phyloP scores from a whole-genome alignment of 768 basidiomycete genomes.

The Tephrocybe sp. region DNA sequence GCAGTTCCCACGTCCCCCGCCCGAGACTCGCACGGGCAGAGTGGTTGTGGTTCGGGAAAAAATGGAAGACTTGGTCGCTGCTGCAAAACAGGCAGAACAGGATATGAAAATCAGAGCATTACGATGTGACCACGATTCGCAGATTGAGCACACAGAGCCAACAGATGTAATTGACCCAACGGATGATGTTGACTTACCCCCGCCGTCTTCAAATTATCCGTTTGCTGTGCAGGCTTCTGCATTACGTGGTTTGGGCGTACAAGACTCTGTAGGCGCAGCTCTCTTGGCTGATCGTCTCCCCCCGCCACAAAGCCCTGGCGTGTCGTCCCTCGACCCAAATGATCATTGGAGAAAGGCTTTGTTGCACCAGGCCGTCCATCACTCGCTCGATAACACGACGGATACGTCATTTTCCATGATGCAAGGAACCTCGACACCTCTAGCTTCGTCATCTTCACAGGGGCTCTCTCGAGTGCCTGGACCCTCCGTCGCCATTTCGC shows the following conservation, averaged over 20 bases:
- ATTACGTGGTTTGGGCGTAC: conserved; percentile 68
- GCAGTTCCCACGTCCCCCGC: conserved; percentile 35
- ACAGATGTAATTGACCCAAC: conserved; percentile 79
- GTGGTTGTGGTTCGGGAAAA: conserved; percentile 86
- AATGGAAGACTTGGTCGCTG: conserved; percentile 66
- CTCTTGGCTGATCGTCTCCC: conserved; percentile 75
- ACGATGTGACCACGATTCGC: conserved; percentile 45
- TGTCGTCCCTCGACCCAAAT: conserved; percentile 53
- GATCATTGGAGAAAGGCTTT: conserved; percentile 77
- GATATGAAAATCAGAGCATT: conserved; percentile 61
- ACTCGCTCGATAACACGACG: conserved; percentile 58
- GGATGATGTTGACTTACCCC: conserved; percentile 79
- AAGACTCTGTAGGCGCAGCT: conserved; percentile 75
- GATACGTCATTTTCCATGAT: conserved; percentile 44
- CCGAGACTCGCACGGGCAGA: conserved; percentile 44
- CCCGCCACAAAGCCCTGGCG: conserved; percentile 60
- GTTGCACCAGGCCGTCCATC: conserved; percentile 75
- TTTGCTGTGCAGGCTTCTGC: conserved; percentile 78
- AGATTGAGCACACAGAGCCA: conserved; percentile 35
- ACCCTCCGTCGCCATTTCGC: conserved; percentile 24
- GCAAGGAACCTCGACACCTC: conserved; percentile 35
- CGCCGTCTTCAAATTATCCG: conserved; percentile 64
- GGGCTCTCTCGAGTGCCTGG: conserved; percentile 11
- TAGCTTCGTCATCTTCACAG: conserved; percentile 27
- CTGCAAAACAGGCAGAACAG: conserved; percentile 75